A percentile compares a stretch with the other conserved stretches of the same genome.
Evolutionary conservation across 2,329 filamentous ascomycete species (phyloP).

Genomic region (Penicillium olsonii): DNA sequence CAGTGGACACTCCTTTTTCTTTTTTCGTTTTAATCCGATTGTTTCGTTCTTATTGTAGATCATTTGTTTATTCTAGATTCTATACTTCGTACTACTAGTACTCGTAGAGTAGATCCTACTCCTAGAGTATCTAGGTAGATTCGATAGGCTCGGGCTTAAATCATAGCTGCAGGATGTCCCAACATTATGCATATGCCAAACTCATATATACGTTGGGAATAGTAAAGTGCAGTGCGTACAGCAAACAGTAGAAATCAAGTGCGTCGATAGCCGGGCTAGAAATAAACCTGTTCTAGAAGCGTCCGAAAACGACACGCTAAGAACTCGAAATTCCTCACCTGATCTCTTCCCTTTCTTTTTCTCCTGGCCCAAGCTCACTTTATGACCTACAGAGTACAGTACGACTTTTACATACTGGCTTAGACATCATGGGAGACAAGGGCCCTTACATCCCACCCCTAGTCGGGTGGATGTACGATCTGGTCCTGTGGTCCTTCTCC

Average conservation of each 20-base stretch:
- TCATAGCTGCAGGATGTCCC: conserved; percentile 1
- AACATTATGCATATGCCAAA: conserved; percentile 1
- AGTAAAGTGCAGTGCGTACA: too few species aligned
- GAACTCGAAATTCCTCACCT: conserved; percentile 1
- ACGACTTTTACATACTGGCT: too few species aligned
- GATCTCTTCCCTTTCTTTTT: background rate
- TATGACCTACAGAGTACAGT: too few species aligned
- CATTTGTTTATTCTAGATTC: too few species aligned
- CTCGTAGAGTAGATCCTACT: too few species aligned
- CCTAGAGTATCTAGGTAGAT: too few species aligned
- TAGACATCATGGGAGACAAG: conserved; percentile 34
- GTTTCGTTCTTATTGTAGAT: background rate
- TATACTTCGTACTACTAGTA: too few species aligned
- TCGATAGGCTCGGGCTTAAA: too few species aligned
- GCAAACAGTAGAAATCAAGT: too few species aligned
- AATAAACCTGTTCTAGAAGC: conserved; percentile 20
- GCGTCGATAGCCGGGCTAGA: background rate
- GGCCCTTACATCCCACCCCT: conserved; percentile 45
- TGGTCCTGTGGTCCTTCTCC: conserved; percentile 53
- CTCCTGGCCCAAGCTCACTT: conserved; percentile 9
- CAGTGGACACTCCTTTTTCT: background rate
- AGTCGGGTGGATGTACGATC: conserved; percentile 53
- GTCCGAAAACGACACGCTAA: conserved; percentile 17
- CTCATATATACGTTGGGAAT: background rate
- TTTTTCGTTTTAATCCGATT: background rate